Evolutionary conservation across 2,329 filamentous ascomycete species (phyloP), one percentile per base, ranked within the genome.

Genomic region (Fusarium goolgardi): DNA sequence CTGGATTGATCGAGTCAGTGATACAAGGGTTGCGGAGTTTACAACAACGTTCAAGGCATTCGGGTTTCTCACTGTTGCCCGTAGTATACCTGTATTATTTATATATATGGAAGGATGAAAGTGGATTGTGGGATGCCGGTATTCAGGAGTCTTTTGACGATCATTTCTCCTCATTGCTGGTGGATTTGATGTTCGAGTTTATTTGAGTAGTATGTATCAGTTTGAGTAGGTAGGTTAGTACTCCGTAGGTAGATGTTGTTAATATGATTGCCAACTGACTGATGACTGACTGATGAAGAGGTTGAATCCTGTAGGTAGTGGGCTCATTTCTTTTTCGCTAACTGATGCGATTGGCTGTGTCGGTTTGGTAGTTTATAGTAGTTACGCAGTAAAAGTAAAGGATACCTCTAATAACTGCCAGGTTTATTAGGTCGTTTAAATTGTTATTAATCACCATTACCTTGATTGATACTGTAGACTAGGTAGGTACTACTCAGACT

Each of bases 111-210:
- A 25, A 49, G 45, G 47, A 40, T 25, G 34, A 25, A 37, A 16
- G 47, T 56, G 46, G 37, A 44, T 31, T 20, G 39, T 40, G 45
- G 45, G 40, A 59, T 61, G 58, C 50, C 43, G 58, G 20, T 35
- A 49, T 29, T 40, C 59, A 63, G 50, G 59, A 57, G 58, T 63
- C 25, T 18, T 61, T 49, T 55, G 50, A 21, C 37, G 50, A 63
- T 63, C 59, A 56, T 45, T 44, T 45, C 31, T 55, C 43, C 39
- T 21, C 18, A 44, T 45, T 31, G n/a, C 18, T 45, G 13, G 27
- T 39, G 47, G 34, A 51, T 27, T 29, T 51, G 23, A 35, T n/a
- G 35, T 20, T 46, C 41, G 25, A 54, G 20, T 31, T 59, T 45
- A 45, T 59, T 59, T 46, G 34, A 54, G 25, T 27, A 35, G 37